Evolutionary conservation across 2,329 filamentous ascomycete genomes (phyloP).

Genomic region (Curvularia spicifera): DNA sequence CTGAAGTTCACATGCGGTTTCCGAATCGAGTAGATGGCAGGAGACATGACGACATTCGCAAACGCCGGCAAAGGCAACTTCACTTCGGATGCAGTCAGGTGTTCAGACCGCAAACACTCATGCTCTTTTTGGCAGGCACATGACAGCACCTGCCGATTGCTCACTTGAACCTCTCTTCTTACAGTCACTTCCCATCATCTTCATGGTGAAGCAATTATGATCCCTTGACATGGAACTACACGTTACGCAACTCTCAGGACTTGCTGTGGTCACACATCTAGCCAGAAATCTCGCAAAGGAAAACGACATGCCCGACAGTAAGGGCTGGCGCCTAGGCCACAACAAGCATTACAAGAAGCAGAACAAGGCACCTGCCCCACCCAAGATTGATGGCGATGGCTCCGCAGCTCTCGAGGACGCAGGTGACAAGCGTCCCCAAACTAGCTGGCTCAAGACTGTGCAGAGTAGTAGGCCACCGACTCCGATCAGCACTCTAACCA

Average conservation of each 20-base stretch:
- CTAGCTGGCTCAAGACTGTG: conserved; percentile 34
- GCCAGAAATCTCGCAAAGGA: conserved; percentile 3
- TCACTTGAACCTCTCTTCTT: neutral
- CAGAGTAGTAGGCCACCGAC: conserved; percentile 32
- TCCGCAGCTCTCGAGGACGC: conserved; percentile 17
- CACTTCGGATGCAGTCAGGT: neutral
- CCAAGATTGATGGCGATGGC: conserved; percentile 16
- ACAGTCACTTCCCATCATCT: conserved; percentile 3
- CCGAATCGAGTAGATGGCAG: neutral
- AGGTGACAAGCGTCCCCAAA: conserved; percentile 24
- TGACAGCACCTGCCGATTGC: conserved; percentile 1
- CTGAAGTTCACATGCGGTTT: neutral
- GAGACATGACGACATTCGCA: neutral
- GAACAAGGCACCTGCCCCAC: conserved; percentile 18
- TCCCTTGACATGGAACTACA: conserved; percentile 10
- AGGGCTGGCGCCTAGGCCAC: conserved; percentile 34
- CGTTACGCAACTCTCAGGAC: conserved; percentile 12
- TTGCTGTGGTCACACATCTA: conserved; percentile 14
- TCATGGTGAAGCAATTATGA: conserved; percentile 4
- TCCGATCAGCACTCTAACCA: conserved; percentile 20
- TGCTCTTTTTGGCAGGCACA: neutral
- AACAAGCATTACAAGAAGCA: conserved; percentile 28
- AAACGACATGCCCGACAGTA: conserved; percentile 28
- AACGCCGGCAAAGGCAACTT: neutral
- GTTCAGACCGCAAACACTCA: too few species aligned